Percentiles rank a stretch among this genome's conserved stretches.
These are phyloP conservation scores for Suillus ampliporus DNA, from an alignment of 768 basidiomycete genomes.

Conservation along the genomic window DNA sequence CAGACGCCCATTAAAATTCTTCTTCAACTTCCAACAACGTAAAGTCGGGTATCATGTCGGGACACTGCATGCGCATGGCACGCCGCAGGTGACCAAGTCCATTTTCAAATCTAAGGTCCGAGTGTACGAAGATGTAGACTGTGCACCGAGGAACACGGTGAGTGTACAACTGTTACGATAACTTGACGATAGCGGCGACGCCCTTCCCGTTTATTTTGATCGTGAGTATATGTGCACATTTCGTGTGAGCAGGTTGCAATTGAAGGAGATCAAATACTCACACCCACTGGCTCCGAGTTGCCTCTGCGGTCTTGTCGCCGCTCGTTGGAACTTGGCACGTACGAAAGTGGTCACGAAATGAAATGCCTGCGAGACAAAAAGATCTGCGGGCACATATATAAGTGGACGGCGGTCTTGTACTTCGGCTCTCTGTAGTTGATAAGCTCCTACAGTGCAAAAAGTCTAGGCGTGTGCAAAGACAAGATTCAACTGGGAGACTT, in stretches of 20 bases:
- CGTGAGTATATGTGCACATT: neutral
- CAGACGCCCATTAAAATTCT: neutral
- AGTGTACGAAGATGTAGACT: neutral
- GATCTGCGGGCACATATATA: neutral
- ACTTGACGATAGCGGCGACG: neutral
- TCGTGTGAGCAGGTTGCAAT: neutral
- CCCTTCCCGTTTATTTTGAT: neutral
- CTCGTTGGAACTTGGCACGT: neutral
- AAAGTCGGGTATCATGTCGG: neutral
- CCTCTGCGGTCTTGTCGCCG: neutral
- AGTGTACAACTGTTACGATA: slow-evolving; percentile 2
- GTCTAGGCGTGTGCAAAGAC: no score
- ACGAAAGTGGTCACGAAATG: neutral
- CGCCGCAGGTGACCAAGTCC: neutral
- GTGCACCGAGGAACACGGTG: neutral
- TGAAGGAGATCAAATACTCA: neutral
- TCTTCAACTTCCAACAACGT: neutral
- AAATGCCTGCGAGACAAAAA: neutral
- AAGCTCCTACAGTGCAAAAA: neutral
- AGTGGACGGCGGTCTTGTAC: neutral
- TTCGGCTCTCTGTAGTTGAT: neutral
- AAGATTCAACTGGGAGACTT: neutral
- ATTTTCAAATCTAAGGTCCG: neutral
- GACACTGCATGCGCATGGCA: neutral
- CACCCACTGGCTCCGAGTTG: neutral